Evolutionary conservation across 495 filamentous ascomycete species (phyloP).

Genomic region (Neurospora sp.): DNA sequence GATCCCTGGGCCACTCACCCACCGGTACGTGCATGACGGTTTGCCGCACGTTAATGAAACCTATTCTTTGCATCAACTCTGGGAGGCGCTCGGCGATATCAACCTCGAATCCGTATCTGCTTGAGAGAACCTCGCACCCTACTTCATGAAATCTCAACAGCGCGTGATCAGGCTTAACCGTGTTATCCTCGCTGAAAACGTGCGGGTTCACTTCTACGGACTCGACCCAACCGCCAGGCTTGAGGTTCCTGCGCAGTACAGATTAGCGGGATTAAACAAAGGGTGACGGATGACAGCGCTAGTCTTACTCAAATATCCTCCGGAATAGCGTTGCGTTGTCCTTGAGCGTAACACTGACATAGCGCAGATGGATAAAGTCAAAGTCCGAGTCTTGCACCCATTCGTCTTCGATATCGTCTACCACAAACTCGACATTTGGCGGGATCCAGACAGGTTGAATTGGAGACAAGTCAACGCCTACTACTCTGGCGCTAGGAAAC

Average conservation of each 20-base stretch:
- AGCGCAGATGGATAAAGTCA: conserved; percentile 43
- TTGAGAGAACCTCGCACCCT: conserved; percentile 15
- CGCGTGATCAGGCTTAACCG: conserved; percentile 35
- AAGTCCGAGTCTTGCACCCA: conserved; percentile 42
- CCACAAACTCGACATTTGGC: conserved; percentile 45
- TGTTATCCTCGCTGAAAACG: conserved; percentile 42
- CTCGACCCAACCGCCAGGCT: conserved; percentile 56
- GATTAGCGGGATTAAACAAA: not conserved
- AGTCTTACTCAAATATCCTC: conserved; percentile 22
- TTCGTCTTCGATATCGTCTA: conserved; percentile 50
- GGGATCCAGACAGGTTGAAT: conserved; percentile 50
- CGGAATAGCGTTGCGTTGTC: conserved; percentile 31
- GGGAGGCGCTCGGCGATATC: conserved; percentile 29
- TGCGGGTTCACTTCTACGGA: conserved; percentile 45
- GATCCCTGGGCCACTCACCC: conserved; percentile 50
- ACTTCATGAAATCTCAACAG: conserved; percentile 30
- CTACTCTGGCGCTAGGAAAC: conserved; percentile 43
- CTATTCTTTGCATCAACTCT: conserved; percentile 27
- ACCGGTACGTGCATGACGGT: conserved; percentile 47
- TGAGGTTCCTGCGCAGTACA: conserved; percentile 33
- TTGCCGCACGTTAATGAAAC: conserved; percentile 45
- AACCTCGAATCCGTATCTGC: conserved; percentile 36
- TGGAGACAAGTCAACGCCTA: conserved; percentile 55
- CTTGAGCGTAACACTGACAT: conserved; percentile 33
- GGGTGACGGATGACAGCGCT: not conserved